These are phyloP conservation scores for Phanerochaete sordida DNA, from an alignment of 768 basidiomycete genomes.

Conservation along the genomic window DNA sequence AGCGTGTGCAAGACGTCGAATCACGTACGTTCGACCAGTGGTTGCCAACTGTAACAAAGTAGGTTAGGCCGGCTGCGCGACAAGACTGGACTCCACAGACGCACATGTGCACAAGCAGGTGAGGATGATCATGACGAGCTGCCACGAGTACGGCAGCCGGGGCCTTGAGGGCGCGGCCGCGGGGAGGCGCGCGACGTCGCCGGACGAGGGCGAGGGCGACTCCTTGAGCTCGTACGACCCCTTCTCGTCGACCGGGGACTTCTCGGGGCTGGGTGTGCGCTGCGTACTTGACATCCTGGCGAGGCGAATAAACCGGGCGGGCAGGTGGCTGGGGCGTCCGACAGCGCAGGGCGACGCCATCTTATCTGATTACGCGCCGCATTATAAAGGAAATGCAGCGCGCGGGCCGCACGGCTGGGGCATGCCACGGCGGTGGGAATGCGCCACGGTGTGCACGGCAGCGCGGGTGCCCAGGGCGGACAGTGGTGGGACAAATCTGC, in stretches of 20 bases:
- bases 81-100: constrained; percentile 11
- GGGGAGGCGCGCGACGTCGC: background rate
- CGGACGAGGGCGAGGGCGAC: constrained; percentile 6
- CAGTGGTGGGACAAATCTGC: background rate
- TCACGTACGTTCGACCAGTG: constrained; percentile 39
- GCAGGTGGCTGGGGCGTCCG: constrained; percentile 7
- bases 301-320: background rate
- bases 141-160: constrained; percentile 33
- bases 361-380: constrained; percentile 22
- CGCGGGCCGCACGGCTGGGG: background rate
- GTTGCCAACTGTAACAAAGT: constrained; percentile 33
- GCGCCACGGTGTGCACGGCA: background rate
- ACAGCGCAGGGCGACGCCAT: constrained; percentile 8
- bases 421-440: constrained; percentile 11
- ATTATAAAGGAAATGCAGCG: background rate
- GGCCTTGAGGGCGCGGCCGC: constrained; percentile 15
- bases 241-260: constrained; percentile 18
- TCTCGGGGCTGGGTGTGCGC: constrained; percentile 12
- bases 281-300: constrained; percentile 12
- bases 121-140: constrained; percentile 31
- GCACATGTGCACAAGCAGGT: constrained; percentile 39
- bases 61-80: background rate
- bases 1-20: background rate
- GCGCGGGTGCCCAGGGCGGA: background rate
- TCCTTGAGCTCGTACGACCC: constrained; percentile 7